Base-by-base conservation (phyloP, 106 monocot genomes). In the Phalaenopsis equestris region DNA sequence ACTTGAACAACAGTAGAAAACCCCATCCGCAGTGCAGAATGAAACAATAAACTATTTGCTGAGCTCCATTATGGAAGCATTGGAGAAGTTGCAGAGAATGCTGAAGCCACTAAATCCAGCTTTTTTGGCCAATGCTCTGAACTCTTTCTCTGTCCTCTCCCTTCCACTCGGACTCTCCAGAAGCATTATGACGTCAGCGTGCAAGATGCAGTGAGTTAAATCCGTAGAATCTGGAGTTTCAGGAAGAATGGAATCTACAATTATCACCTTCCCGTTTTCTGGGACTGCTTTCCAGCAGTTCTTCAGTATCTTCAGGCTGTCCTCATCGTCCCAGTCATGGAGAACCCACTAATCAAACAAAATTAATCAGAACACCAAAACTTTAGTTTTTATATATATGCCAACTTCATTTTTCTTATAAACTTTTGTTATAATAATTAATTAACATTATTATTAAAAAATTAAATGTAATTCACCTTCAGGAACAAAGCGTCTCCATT, bases 261-360 rank as follows among this genome's bases (percentile, higher is more conserved):
- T 55, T 21, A 81, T 87, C 48, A 87, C 78, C 72, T 86, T 86
- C 6, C 87, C 87, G 4, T 36, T 61, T 21, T 52, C 78, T 73
- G 84, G 81, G 43, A 87, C 41, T 4, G 87, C 87, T 18, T 87
- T 81, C 84, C 78, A 56, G 56, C 87, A 87, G 12, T 84, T 87
- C 76, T 79, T 82, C 24, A 87, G 45, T 8, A 87, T 18, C 45
- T 49, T 87, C 19, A 76, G 1, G 47, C 79, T 82, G 76, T 79
- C 78, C 56, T 87, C 79, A 72, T 87, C 86, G 55, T 68, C 78
- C 83, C 83, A 87, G 41, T 83, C 78, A 47, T 87, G 87, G 39
- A 87, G 87, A 67, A 87, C 64, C 73, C 83, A 79, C 79, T 79
- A 45, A 16, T 16, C 0, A 52, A 12, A 45, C 4, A 45, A 45